Evolutionary conservation across 805 yeast species (phyloP), one percentile per base, ranked within the genome.

Genomic region (Yarrowia porcina): DNA sequence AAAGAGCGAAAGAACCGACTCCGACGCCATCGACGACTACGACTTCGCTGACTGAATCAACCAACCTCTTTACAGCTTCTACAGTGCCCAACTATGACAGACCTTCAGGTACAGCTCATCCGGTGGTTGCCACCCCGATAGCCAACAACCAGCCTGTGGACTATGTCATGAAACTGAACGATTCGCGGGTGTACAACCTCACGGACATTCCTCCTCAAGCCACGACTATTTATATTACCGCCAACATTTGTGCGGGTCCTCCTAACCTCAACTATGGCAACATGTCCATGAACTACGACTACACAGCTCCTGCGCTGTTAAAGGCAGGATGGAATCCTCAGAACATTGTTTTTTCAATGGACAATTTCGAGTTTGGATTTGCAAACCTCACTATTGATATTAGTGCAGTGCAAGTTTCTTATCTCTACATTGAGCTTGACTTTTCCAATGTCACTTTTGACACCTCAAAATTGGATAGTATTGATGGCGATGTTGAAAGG

Each of bases 191-290:
- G 66, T 65, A 69, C 70, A 11, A 60, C 64, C 68, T 50, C 69
- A 68, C 47, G 23, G 50, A 42, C n/a, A 38, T 64, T 52, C 41
- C 66, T 3, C 39, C 54, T 4, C 23, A 45, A 35, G 71, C 70
- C 36, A 65, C 69, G 18, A 61, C 70, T 12, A 69, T 76, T 21
- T 75, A 70, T 63, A 60, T 74, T 4, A 74, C 79, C 52, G 74
- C 77, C 25, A 76, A 74, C 64, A 63, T 75, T 13, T 73, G 77
- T 59, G 42, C 64, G 5, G 69, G 68, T 35, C 75, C 77, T 1
- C 47, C 62, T 9, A 21, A 30, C 21, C 61, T 67, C 41, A 49
- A 65, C 9, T 38, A 61, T 7, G 63, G 61, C 13, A 71, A 65
- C n/a, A 7, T 52, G 59, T 61, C 64, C 5, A 64, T 64, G 17